These are phyloP conservation scores for Saccharomycopsis guyanensis DNA, from an alignment of 805 yeast genomes.

Conservation along the genomic window DNA sequence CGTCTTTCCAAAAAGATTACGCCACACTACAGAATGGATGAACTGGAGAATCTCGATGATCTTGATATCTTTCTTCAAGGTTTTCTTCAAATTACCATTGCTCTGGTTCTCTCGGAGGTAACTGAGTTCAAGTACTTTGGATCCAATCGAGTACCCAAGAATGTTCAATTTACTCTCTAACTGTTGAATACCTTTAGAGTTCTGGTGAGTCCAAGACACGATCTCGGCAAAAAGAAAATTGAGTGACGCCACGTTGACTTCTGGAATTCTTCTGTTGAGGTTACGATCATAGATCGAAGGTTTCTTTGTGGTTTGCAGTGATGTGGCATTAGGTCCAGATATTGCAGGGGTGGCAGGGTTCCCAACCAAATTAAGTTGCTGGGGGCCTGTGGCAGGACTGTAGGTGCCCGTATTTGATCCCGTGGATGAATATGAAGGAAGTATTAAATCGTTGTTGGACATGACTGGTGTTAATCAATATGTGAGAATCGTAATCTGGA, in stretches of 20 bases:
- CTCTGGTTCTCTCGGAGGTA: conserved; percentile 53
- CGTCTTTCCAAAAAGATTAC: conserved; percentile 57
- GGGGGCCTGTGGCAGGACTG: conserved; percentile 20
- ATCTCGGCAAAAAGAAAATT: conserved; percentile 66
- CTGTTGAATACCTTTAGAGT: conserved; percentile 62
- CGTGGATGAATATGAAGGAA: conserved; percentile 14
- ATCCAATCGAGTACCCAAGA: conserved; percentile 73
- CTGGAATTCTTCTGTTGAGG: conserved; percentile 55
- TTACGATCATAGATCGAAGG: conserved; percentile 58
- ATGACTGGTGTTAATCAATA: no score
- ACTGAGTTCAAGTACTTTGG: conserved; percentile 58
- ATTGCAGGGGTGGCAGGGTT: no score
- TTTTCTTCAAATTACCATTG: conserved; percentile 27
- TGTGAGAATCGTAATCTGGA: no score
- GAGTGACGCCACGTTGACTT: conserved; percentile 58
- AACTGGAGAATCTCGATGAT: conserved; percentile 65
- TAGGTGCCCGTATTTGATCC: conserved; percentile 8
- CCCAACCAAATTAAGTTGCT: no score
- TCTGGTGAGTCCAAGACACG: conserved; percentile 54
- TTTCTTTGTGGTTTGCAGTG: conserved; percentile 18
- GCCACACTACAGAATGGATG: conserved; percentile 69
- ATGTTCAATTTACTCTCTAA: conserved; percentile 55
- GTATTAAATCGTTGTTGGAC: conserved; percentile 15
- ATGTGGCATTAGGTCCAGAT: no score
- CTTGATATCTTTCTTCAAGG: conserved; percentile 58